Evolutionary conservation across 2,329 filamentous ascomycete species (phyloP), one percentile per base, ranked within the genome.

Genomic region (Penicillium italicum): DNA sequence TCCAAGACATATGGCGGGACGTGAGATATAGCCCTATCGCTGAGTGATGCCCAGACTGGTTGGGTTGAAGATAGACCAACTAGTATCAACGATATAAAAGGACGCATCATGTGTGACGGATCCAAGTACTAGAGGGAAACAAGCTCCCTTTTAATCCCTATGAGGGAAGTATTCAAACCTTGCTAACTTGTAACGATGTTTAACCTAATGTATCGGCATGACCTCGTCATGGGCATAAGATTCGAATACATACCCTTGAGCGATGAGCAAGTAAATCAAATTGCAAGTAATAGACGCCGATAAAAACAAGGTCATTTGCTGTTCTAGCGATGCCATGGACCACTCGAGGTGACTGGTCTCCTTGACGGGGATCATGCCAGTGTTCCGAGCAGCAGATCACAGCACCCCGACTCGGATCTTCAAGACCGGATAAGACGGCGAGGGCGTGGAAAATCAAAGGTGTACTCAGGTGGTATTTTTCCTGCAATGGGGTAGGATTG

Each of bases 1-100:
- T 77, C 73, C 12, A 77, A 58, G 20, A 77, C 75, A 68, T 74
- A 80, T 34, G 68, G 65, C 3, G 77, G 77, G 11, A 82, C 70
- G 12, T 54, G 50, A 20, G 62, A 54, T 12, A 57, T 53, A 34
- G 51, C 40, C 18, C 62, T 43, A 11, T 56, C 44, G 31, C 24
- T 18, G 5, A 20, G 33, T 9, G 36, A 45, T 33, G 51, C 50
- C 14, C 26, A 16, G 7, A 50, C 57, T 30, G 52, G 42, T 20
- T 42, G 49, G 40, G 30, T 45, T 5, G 43, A 41, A 18, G 47
- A 38, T 24, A 62, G 31, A 16, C 49, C 20, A 28, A 36, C 36
- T 11, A 59, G 40, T 38, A 43, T 55, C 10, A 64, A 22, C n/a
- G 50, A 45, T 48, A 46, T 42, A 7, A 60, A 20, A 31, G 36